These are phyloP conservation scores for Stemphylium lycopersici DNA, from an alignment of 2,329 filamentous ascomycete genomes.

Conservation along the genomic window DNA sequence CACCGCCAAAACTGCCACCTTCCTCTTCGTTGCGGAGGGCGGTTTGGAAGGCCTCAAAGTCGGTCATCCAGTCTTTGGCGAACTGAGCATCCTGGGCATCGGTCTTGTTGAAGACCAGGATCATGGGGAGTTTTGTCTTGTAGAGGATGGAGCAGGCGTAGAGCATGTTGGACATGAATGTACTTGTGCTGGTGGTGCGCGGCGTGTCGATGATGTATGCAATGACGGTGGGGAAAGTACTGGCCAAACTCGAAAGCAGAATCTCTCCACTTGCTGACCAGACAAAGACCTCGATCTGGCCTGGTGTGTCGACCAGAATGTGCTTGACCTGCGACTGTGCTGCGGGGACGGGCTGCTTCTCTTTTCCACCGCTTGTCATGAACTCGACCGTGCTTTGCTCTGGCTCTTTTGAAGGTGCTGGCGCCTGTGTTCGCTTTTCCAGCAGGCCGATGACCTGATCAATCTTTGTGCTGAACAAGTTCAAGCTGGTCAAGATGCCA, in stretches of 20 bases:
- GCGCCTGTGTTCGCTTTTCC: conserved; percentile 81
- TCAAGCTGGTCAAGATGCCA: conserved; percentile 92
- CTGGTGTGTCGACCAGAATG: conserved; percentile 92
- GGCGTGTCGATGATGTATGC: conserved; percentile 98
- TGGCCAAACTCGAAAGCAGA: conserved; percentile 88
- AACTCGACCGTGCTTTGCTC: conserved; percentile 45
- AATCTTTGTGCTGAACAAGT: conserved; percentile 97
- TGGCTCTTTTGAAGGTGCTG: conserved; percentile 28
- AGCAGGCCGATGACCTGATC: conserved; percentile 90
- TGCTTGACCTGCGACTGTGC: conserved; percentile 69
- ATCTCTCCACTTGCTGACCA: conserved; percentile 97
- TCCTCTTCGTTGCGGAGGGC: conserved; percentile 83
- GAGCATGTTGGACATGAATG: conserved; percentile 99
- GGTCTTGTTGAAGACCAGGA: conserved; percentile 98
- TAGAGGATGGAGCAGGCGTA: conserved; percentile 98
- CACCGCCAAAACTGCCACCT: conserved; percentile 75
- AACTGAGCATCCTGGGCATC: conserved; percentile 91
- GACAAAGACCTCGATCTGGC: conserved; percentile 98
- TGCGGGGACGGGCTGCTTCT: conserved; percentile 39
- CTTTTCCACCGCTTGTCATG: conserved; percentile 44
- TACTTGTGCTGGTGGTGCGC: conserved; percentile 87
- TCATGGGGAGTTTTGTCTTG: conserved; percentile 98
- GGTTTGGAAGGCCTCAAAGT: conserved; percentile 93
- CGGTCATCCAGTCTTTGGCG: conserved; percentile 99
- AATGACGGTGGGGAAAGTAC: conserved; percentile 93